Conservation (phyloP, 179 eudicot species). For the Corrigiola litoralis region DNA sequence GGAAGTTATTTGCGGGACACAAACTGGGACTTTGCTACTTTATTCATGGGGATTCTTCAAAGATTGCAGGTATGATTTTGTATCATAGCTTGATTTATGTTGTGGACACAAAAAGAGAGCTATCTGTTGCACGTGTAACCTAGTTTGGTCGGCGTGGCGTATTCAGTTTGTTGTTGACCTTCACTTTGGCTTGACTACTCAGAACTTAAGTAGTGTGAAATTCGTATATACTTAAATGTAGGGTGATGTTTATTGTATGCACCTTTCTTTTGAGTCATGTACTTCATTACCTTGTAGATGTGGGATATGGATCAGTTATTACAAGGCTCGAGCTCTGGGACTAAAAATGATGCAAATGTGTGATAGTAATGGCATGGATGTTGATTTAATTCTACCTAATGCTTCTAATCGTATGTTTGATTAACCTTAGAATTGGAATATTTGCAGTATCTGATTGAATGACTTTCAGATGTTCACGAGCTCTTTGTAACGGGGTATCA, state of each 20-base stretch:
- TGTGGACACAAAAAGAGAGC: not conserved
- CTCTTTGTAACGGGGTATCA: no score
- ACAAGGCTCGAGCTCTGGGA: slow-evolving; percentile 36
- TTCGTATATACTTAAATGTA: no score
- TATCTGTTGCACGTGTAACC: no score
- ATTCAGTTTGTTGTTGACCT: not conserved
- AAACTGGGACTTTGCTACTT: slow-evolving; percentile 62
- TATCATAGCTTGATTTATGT: slow-evolving; percentile 9
- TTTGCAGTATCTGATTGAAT: no score
- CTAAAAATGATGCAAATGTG: slow-evolving; percentile 36
- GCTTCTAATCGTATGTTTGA: slow-evolving; percentile 44
- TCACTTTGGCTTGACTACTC: no score
- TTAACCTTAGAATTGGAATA: no score
- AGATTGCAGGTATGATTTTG: slow-evolving; percentile 79
- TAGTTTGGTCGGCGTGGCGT: no score
- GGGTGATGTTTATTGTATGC: not conserved
- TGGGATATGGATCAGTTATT: slow-evolving; percentile 89
- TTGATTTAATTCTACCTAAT: slow-evolving; percentile 44
- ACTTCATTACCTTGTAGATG: slow-evolving; percentile 35
- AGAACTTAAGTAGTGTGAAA: no score
- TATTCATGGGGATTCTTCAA: slow-evolving; percentile 98
- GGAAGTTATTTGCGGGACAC: slow-evolving; percentile 90
- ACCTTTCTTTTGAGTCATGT: not conserved
- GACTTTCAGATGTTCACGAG: no score
- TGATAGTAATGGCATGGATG: slow-evolving; percentile 48